phyloP scores from a whole-genome alignment of 768 basidiomycete species.

The Lactarius hatsudake region DNA sequence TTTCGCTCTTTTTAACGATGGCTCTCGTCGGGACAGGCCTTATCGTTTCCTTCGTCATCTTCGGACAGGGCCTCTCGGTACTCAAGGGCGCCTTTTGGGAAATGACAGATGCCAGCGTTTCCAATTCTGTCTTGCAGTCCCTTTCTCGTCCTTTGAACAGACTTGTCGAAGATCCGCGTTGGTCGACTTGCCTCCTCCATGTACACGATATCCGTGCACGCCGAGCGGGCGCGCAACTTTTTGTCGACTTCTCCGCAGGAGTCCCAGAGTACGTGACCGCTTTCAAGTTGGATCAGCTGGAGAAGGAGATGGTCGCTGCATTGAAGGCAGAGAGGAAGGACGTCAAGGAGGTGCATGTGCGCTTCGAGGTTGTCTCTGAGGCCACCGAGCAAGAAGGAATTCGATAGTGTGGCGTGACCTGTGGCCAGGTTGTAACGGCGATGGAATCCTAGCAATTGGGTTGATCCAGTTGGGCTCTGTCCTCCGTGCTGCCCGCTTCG shows the following conservation, averaged over 20 bases:
- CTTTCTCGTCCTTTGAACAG: slow-evolving; percentile 44
- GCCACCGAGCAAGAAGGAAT: neutral
- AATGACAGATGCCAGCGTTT: slow-evolving; percentile 76
- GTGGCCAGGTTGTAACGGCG: too few relatives aligned
- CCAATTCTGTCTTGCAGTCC: slow-evolving; percentile 54
- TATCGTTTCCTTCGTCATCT: slow-evolving; percentile 85
- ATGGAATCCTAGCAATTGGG: neutral
- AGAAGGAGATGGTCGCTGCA: slow-evolving; percentile 54
- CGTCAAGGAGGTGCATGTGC: slow-evolving; percentile 56
- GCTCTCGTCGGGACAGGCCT: slow-evolving; percentile 48
- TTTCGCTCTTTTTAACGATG: slow-evolving; percentile 1
- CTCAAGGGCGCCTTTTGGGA: slow-evolving; percentile 72
- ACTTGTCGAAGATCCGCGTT: neutral
- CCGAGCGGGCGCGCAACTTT: slow-evolving; percentile 76
- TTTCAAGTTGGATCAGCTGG: slow-evolving; percentile 54
- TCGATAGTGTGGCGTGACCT: neutral
- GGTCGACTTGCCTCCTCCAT: slow-evolving; percentile 35
- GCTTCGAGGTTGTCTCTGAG: slow-evolving; percentile 7
- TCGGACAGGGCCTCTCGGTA: slow-evolving; percentile 70
- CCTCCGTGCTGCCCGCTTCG: neutral
- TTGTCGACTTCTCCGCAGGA: slow-evolving; percentile 76
- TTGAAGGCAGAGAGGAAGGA: slow-evolving; percentile 60
- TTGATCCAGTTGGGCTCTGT: neutral
- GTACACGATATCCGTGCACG: slow-evolving; percentile 64
- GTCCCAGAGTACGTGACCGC: slow-evolving; percentile 62